Base-by-base conservation (phyloP, 768 basidiomycete species). In the Boletus rufocinnamomeus region DNA sequence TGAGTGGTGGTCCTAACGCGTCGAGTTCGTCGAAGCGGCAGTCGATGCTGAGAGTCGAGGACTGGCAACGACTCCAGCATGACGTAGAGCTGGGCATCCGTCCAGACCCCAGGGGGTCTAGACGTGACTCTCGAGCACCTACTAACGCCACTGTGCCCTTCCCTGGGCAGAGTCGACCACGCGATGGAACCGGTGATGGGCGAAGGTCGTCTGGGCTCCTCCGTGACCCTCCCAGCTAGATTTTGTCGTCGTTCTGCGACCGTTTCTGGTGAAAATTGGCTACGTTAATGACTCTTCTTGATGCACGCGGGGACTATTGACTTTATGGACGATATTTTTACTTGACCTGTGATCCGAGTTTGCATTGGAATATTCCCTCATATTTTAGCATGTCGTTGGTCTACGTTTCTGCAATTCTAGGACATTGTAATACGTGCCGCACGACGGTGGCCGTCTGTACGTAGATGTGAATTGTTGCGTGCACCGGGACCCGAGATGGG, bases 41-140 rank as follows among this genome's bases (percentile, higher is more conserved):
- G 71, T 91, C 89, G 43, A 84, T 81, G 69, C 72, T 92, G 78
- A 91, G 91, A 69, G 91, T 93, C 41, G 88, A 91, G 71, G 91
- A 91, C 69, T 93, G 91, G 91, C 86, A 90, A 72, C 82, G 82
- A 62, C 81, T 85, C 65, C 91, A 92, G 69, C 78, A 83, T 52
- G 81, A 84, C 46, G 69, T 71, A 6, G 74, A 73, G 50, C 40
- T 73, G 14, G 72, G 72, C 11, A 16, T 75, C 47, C 73, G 69
- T 1, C 63, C 68, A 3, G 73, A 72, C 2, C 44, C 57, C 4
- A 60, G 47, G 45, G 57, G 62, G 3, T 27, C 63, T 28, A 68
- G 48, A 61, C 69, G 61, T 6, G 69, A 76, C 25, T 62, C 73
- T 19, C 67, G 69, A 25, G 35, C 52, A 37, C 28, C 27, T 11